A percentile compares a stretch with the other conserved stretches of the same genome.
Conservation (phyloP, 2,329 filamentous ascomycete species). For the Stagonosporopsis chrysanthemi region DNA sequence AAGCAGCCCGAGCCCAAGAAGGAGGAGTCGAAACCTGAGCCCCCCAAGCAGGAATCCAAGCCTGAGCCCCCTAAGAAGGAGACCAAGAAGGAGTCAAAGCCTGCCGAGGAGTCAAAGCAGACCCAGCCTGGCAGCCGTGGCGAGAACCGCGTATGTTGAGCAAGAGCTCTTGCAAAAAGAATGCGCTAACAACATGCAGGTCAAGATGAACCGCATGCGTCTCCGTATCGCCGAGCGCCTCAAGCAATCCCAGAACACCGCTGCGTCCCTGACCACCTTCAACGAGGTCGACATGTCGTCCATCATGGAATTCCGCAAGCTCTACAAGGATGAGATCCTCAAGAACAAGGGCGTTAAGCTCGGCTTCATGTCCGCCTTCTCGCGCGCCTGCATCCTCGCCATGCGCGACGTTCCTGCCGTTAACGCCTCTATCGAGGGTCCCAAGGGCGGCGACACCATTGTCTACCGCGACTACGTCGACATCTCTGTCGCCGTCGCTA, state of each 20-base stretch:
- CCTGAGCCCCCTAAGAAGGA: conserved; percentile 23
- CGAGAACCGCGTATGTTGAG: conserved; percentile 80
- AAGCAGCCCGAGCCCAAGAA: conserved; percentile 49
- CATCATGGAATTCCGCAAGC: conserved; percentile 94
- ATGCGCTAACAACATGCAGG: conserved; percentile 59
- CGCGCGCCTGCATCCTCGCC: conserved; percentile 85
- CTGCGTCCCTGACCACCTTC: conserved; percentile 95
- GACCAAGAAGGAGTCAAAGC: conserved; percentile 41
- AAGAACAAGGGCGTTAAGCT: conserved; percentile 98
- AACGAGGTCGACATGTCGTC: conserved; percentile 99
- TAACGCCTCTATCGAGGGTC: conserved; percentile 96
- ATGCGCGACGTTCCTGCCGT: conserved; percentile 95
- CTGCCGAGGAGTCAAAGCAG: conserved; percentile 20
- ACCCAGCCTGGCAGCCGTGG: conserved; percentile 73
- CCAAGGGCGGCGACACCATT: conserved; percentile 93
- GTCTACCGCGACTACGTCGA: conserved; percentile 99
- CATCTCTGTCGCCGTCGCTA: conserved; percentile 95
- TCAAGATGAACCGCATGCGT: conserved; percentile 99
- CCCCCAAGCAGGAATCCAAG: conserved; percentile 46
- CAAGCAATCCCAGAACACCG: conserved; percentile 99
- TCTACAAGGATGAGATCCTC: conserved; percentile 94
- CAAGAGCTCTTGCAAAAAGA: neutral
- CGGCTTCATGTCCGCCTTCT: conserved; percentile 99
- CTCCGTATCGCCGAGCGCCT: conserved; percentile 95
- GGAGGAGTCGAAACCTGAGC: conserved; percentile 49